Evolutionary conservation across 1,284 basidiomycete species (phyloP).

Genomic region (Ceratorhiza oryzae-sativae): DNA sequence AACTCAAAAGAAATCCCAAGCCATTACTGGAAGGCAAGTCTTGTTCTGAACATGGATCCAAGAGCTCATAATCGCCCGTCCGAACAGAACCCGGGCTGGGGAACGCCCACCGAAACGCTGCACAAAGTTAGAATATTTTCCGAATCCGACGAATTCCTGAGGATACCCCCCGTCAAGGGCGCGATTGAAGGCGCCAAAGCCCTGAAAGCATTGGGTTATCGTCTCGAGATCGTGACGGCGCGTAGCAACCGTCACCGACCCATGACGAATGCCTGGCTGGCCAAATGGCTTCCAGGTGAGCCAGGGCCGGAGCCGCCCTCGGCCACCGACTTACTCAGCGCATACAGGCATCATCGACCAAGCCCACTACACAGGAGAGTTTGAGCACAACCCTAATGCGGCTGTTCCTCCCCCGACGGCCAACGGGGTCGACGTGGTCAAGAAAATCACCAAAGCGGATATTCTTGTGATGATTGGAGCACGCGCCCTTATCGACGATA

Average conservation of each 20-base stretch:
- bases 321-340: neutral
- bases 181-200: constrained; percentile 66
- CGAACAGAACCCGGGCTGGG: constrained; percentile 72
- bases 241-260: constrained; percentile 64
- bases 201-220: constrained; percentile 69
- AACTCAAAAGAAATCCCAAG: constrained; percentile 49
- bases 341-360: constrained; percentile 65
- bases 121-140: constrained; percentile 70
- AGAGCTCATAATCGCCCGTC: neutral
- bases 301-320: too few relatives aligned
- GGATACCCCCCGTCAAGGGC: constrained; percentile 65
- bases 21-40: constrained; percentile 70
- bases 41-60: too few relatives aligned
- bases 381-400: constrained; percentile 47
- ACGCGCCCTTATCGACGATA: constrained; percentile 41
- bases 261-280: constrained; percentile 71
- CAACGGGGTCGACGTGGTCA: constrained; percentile 2
- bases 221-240: constrained; percentile 77
- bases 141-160: constrained; percentile 59
- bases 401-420: constrained; percentile 14
- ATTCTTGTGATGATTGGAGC: constrained; percentile 40
- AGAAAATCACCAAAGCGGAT: constrained; percentile 15
- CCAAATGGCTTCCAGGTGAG: constrained; percentile 67
- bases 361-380: constrained; percentile 79
- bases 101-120: constrained; percentile 64